Base-by-base conservation (phyloP, 2,329 filamentous ascomycete species). In the Bipolaris gigantea region DNA sequence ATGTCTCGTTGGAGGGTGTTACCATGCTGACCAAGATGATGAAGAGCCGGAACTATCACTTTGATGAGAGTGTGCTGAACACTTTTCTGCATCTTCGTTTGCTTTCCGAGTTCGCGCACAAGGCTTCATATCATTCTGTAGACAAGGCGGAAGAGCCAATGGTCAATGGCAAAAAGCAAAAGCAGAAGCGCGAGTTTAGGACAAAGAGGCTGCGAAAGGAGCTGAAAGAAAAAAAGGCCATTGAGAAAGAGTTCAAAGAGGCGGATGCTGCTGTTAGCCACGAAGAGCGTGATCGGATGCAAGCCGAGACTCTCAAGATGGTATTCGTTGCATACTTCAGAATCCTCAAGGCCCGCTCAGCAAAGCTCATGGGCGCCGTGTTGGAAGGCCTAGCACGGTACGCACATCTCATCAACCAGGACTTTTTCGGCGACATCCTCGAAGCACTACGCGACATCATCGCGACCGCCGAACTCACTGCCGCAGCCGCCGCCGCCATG, bases 291-390 rank as follows among this genome's bases (percentile, higher is more conserved):
- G 94, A 97, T 69, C 86, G 88, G 64, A 94, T 96, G 83, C 94
- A 99, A 75, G 89, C 91, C 5, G 95, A 99, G 75, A 97, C 92
- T 2, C 78, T 99, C 47, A 99, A 97, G 77, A 82, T 97, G 54
- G 94, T 99, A 10, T 99, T 99, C 71, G 90, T 90, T 15, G 89
- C 87, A 2, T 99, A 99, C 78, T 97, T 99, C 76, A 88, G 92
- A 48, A 93, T 97, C 50, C 79, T 99, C 39, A 97, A 97, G 78
- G 81, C 86, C 49, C 86, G 92, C 23, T 83, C 85, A 21, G 87
- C 90, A 13, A 85, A 89, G 62, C 84, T 99, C 16, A 97, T 97
- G 90, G 94, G 94, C n/a, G 92, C 93, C 13, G 92, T 97, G 0
- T 83, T 99, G 5, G 94, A 97, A 78, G 94, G 94, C 25, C 79